Base-by-base conservation (phyloP, 176 grass and related monocot genomes). In the Oryza coarctata region DNA sequence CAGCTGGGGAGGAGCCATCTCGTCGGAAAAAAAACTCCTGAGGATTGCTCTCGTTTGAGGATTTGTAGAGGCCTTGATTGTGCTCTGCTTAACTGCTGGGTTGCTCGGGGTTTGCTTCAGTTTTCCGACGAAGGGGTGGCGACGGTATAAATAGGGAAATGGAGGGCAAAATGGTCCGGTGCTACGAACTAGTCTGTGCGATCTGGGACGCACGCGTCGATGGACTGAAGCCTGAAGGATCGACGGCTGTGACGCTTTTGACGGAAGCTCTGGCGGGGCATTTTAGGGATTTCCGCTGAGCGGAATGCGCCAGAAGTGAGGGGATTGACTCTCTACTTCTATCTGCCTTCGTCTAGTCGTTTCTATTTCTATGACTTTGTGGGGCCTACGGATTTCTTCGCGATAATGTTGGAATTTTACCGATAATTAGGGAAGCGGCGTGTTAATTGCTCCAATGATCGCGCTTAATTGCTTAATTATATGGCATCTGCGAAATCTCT, bases 1-100 rank as follows among this genome's bases (percentile, higher is more conserved):
- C 1, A 85, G 89, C 65, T 91, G 70, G 8, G 83, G 81, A 49
- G 92, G 81, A 40, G 92, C 92, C 92, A 97, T 97, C 78, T 72
- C 52, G 70, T 49, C 71, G 6, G 28, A 4, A 33, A 33, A 33
- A 28, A 12, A 29, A 38, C 38, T 68, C 4, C n/a, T 29, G 9
- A 29, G 34, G 22, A 13, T 32, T 6, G 28, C 6, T 65, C 40
- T 85, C 69, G 20, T 22, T 1, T 33, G 36, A 32, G 34, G 32
- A 25, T 65, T 47, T 7, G 67, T 61, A 78, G 83, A 35, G 20
- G 47, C 6, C 33, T 70, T 1, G 26, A 13, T 10, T 5, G 66
- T 74, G 65, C 65, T 20, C 31, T 40, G 63, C 9, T 83, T 57
- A 25, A 3, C 25, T 5, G 6, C 26, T 82, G 32, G 22, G 63